Conservation (phyloP, 169 alveolate species). For the Toxoplasma gondii region DNA sequence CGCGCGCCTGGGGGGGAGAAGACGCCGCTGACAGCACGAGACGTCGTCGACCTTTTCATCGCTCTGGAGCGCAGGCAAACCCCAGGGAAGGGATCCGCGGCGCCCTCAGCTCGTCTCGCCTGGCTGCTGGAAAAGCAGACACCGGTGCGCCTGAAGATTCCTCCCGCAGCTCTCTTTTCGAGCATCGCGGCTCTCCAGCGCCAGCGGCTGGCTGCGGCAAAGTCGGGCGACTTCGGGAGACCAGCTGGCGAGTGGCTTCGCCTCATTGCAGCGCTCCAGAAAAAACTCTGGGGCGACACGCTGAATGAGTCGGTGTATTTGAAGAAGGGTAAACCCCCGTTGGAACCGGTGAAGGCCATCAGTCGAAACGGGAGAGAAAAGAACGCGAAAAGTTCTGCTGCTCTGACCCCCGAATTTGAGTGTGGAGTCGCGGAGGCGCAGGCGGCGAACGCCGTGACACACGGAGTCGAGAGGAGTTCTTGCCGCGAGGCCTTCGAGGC, state of each 20-base stretch:
- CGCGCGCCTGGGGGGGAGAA: neutral
- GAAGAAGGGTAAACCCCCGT: constrained; percentile 33
- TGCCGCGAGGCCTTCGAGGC: no score
- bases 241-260: neutral
- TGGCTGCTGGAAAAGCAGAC: neutral
- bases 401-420: no score
- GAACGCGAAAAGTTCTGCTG: neutral
- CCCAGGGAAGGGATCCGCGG: neutral
- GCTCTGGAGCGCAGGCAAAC: neutral
- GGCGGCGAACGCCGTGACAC: no score
- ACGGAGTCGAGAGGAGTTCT: no score
- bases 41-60: constrained; percentile 22
- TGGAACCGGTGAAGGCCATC: neutral
- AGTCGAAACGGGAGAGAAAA: neutral
- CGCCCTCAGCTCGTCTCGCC: neutral
- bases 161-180: neutral
- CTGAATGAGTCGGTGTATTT: constrained; percentile 28
- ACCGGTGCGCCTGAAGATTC: neutral
- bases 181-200: neutral
- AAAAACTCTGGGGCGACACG: constrained; percentile 8
- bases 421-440: no score
- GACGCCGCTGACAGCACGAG: neutral
- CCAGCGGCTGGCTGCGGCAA: constrained; percentile 22
- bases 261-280: neutral
- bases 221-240: neutral